These are phyloP conservation scores for Dioszegia hungarica DNA, from an alignment of 768 basidiomycete genomes.

Conservation along the genomic window DNA sequence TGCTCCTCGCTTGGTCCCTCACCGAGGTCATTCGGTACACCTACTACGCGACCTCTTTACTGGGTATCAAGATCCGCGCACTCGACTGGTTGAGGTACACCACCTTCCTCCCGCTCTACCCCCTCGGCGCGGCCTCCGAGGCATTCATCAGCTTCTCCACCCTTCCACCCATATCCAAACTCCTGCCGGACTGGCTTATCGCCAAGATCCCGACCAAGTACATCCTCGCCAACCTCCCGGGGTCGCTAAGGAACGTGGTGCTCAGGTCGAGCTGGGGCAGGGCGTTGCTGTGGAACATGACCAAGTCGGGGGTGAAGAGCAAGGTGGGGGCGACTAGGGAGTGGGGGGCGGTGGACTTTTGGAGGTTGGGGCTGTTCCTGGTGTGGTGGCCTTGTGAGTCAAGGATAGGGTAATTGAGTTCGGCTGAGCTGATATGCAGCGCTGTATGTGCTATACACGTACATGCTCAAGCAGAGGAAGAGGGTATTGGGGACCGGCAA, in stretches of 20 bases:
- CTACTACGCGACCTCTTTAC: slow-evolving; percentile 70
- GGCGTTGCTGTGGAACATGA: slow-evolving; percentile 43
- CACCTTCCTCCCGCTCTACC: slow-evolving; percentile 90
- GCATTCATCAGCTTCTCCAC: slow-evolving; percentile 75
- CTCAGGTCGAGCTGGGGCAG: slow-evolving; percentile 51
- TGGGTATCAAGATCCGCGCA: slow-evolving; percentile 54
- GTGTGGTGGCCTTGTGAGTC: slow-evolving; percentile 84
- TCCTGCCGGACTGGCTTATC: slow-evolving; percentile 6
- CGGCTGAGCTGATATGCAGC: slow-evolving; percentile 45
- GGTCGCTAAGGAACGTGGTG: slow-evolving; percentile 31
- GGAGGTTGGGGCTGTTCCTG: slow-evolving; percentile 61
- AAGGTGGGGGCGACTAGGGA: slow-evolving; percentile 25
- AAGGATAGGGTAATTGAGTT: too few species aligned
- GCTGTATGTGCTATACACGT: slow-evolving; percentile 58
- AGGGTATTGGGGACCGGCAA: slow-evolving; percentile 54
- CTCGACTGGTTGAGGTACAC: slow-evolving; percentile 67
- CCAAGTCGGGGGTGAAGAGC: slow-evolving; percentile 13
- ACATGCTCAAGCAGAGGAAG: slow-evolving; percentile 60
- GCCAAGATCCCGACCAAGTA: slow-evolving; percentile 15
- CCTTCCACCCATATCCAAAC: slow-evolving; percentile 54
- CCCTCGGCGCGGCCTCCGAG: slow-evolving; percentile 84
- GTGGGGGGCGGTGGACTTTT: slow-evolving; percentile 60
- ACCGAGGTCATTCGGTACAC: slow-evolving; percentile 89
- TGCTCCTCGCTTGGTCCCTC: slow-evolving; percentile 87
- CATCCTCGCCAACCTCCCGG: slow-evolving; percentile 27